These are phyloP conservation scores for Saccharomycodes ludwigii DNA, from an alignment of 805 yeast species.

Conservation along the genomic window DNA sequence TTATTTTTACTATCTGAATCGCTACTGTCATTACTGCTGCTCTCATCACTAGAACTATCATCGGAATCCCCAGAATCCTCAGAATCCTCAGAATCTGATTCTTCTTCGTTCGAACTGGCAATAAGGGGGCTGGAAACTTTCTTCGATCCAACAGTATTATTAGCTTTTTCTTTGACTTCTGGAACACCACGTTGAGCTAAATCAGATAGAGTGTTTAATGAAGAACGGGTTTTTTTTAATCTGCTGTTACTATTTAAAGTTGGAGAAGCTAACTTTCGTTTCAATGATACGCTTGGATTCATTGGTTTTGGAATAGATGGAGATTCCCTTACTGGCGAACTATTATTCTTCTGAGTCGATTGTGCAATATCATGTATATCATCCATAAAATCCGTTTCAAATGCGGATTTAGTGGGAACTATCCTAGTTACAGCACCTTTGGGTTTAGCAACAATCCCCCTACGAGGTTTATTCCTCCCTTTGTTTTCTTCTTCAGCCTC, in stretches of 20 bases:
- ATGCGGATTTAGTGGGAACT: conserved; percentile 9
- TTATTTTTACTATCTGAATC: conserved; percentile 17
- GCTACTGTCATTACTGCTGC: conserved; percentile 12
- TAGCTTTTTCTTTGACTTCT: conserved; percentile 40
- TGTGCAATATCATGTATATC: background rate
- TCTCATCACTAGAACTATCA: conserved; percentile 13
- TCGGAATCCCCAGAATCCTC: conserved; percentile 13
- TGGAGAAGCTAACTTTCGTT: conserved; percentile 1
- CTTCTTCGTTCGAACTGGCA: conserved; percentile 10
- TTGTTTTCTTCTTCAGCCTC: conserved; percentile 20
- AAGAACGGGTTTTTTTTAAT: conserved; percentile 22
- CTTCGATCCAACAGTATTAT: conserved; percentile 1
- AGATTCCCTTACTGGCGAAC: background rate
- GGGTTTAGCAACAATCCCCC: conserved; percentile 37
- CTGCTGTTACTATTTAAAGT: conserved; percentile 5
- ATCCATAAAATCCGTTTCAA: conserved; percentile 5
- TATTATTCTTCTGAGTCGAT: background rate
- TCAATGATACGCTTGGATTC: conserved; percentile 1
- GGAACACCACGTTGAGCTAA: conserved; percentile 57
- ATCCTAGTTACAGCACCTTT: conserved; percentile 18
- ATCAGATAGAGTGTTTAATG: conserved; percentile 44
- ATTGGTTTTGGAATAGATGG: conserved; percentile 6
- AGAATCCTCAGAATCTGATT: conserved; percentile 10
- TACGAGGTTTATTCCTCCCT: conserved; percentile 22
- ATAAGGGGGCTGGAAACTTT: conserved; percentile 4